Conservation (phyloP, 2,329 filamentous ascomycete species). For the Onygenales sp. region DNA sequence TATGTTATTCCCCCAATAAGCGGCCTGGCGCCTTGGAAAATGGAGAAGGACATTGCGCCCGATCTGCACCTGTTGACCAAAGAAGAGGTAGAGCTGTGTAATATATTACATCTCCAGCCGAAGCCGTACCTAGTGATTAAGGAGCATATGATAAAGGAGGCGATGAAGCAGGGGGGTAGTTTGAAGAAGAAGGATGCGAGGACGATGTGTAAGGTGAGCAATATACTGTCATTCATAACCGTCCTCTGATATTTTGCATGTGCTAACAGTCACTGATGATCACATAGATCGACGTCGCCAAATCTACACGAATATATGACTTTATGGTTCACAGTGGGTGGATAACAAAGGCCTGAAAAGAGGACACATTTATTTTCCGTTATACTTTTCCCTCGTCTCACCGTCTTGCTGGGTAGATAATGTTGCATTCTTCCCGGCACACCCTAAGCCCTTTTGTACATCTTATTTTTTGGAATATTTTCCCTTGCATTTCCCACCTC, state of each 20-base stretch:
- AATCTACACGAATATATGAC: constrained; percentile 80
- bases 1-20: constrained; percentile 42
- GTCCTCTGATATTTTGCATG: background rate
- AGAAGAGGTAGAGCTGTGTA: constrained; percentile 80
- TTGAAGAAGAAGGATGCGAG: constrained; percentile 92
- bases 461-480: too few relatives aligned
- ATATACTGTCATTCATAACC: background rate
- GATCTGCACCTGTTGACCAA: constrained; percentile 78
- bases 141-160: constrained; percentile 81
- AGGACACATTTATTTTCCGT: background rate
- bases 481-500: too few relatives aligned
- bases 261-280: constrained; percentile 6
- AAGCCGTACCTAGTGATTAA: constrained; percentile 96
- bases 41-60: constrained; percentile 62
- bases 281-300: constrained; percentile 64
- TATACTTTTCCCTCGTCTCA: background rate
- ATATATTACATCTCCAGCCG: constrained; percentile 71
- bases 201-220: constrained; percentile 59
- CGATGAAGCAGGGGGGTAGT: constrained; percentile 75
- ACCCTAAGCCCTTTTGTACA: too few relatives aligned
- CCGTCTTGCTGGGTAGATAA: background rate
- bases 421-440: too few relatives aligned
- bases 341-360: constrained; percentile 67
- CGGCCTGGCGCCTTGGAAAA: constrained; percentile 44
- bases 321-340: constrained; percentile 91